Conservation (phyloP, 2,329 filamentous ascomycete genomes). For the Penicillium expansum region DNA sequence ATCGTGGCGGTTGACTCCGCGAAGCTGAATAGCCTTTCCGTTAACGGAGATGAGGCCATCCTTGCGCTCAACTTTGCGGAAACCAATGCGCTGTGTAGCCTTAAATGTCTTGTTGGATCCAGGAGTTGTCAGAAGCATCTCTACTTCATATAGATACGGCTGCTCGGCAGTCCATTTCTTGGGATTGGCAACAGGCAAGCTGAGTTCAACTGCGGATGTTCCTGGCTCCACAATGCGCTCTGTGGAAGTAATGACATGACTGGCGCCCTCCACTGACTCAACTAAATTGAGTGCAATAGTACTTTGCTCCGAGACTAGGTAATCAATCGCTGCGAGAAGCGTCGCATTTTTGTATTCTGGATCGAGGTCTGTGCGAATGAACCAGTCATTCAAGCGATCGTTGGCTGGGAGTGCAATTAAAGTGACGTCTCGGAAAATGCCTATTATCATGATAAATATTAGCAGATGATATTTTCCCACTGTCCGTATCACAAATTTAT, state of each 20-base stretch:
- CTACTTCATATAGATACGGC: constrained; percentile 58
- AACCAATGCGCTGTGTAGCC: constrained; percentile 57
- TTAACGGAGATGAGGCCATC: constrained; percentile 57
- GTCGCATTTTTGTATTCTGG: constrained; percentile 51
- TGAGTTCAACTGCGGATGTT: constrained; percentile 34
- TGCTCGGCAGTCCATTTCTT: constrained; percentile 68
- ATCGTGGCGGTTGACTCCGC: constrained; percentile 67
- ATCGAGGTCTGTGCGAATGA: constrained; percentile 56
- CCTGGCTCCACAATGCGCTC: constrained; percentile 23
- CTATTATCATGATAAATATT: constrained; percentile 50
- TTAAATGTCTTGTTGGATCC: constrained; percentile 13
- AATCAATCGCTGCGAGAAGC: constrained; percentile 50
- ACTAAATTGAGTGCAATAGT: neutral
- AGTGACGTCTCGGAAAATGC: constrained; percentile 65
- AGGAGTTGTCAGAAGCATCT: constrained; percentile 13
- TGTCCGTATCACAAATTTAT: neutral
- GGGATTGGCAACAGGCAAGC: constrained; percentile 48
- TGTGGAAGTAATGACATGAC: constrained; percentile 14
- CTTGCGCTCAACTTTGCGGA: constrained; percentile 60
- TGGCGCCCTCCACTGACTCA: constrained; percentile 31
- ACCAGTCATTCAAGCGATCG: constrained; percentile 58
- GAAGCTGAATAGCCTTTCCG: constrained; percentile 58
- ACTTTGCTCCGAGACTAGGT: constrained; percentile 3
- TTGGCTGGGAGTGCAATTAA: constrained; percentile 56
- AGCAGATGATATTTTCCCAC: neutral